A percentile compares a stretch with the other conserved stretches of the same genome.
These are phyloP conservation scores for Rhizophagus sp. DNA, from an alignment of 192 early-diverging fungal species.

Conservation along the genomic window DNA sequence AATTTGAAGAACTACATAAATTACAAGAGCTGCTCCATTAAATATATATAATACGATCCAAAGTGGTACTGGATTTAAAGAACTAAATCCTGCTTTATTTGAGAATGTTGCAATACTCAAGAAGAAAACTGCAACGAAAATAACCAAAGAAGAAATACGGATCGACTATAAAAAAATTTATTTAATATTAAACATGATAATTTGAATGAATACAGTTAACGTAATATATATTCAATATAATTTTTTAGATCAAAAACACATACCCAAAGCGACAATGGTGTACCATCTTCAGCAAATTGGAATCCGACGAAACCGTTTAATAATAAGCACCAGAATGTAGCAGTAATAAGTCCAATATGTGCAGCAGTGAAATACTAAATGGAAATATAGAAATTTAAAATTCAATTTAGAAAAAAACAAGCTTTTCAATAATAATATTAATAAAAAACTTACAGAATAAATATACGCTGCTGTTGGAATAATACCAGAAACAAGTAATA, in stretches of 20 bases:
- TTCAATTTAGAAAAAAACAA: no score
- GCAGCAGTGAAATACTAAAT: slow-evolving; percentile 71
- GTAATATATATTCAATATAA: no score
- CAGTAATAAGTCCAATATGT: slow-evolving; percentile 69
- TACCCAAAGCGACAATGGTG: slow-evolving; percentile 86
- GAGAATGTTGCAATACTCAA: slow-evolving; percentile 71
- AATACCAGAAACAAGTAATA: slow-evolving; percentile 90
- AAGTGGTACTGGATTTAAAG: slow-evolving; percentile 56
- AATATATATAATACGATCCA: slow-evolving; percentile 79
- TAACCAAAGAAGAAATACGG: slow-evolving; percentile 69
- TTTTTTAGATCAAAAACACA: neutral
- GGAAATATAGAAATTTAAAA: no score
- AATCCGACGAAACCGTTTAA: slow-evolving; percentile 89
- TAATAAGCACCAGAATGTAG: slow-evolving; percentile 81
- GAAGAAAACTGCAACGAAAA: slow-evolving; percentile 67
- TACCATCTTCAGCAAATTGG: slow-evolving; percentile 89
- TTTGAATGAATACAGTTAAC: no score
- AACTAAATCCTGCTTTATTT: slow-evolving; percentile 53
- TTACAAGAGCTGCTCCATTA: slow-evolving; percentile 65
- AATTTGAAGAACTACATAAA: slow-evolving; percentile 82
- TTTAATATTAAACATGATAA: neutral
- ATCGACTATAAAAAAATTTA: slow-evolving; percentile 58
- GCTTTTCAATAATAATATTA: neutral
- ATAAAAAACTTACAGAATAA: slow-evolving; percentile 57
- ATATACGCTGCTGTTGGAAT: slow-evolving; percentile 79